A percentile compares a stretch with the other conserved stretches of the same genome.
Evolutionary conservation across 1,284 basidiomycete species (phyloP).

Genomic region (Heterobasidion irregulare): DNA sequence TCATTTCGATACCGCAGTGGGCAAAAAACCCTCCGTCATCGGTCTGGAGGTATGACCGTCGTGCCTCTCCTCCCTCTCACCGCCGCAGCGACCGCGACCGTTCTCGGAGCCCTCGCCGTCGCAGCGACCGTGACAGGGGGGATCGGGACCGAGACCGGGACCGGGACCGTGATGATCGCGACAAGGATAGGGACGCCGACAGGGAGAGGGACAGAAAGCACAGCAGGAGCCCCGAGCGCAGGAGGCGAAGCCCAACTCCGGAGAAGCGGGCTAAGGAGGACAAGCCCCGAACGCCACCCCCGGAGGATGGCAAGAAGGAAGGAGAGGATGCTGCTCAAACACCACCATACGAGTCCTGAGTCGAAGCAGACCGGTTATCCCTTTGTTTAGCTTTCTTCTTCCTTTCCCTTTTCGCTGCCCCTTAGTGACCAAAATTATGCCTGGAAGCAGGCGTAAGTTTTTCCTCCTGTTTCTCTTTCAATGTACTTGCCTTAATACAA

Average conservation of each 20-base stretch:
- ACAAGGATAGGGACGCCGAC: conserved; percentile 26
- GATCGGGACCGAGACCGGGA: conserved; percentile 17
- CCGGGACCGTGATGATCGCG: conserved; percentile 29
- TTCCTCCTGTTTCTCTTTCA: no score
- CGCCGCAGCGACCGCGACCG: conserved; percentile 23
- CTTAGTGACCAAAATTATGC: neutral
- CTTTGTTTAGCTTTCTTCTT: neutral
- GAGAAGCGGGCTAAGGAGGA: conserved; percentile 38
- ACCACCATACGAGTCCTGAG: conserved; percentile 41
- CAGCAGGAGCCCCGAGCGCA: conserved; percentile 35
- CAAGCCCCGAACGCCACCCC: conserved; percentile 33
- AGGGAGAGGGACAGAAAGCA: conserved; percentile 35
- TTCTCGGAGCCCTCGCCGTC: conserved; percentile 29
- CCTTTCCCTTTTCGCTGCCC: neutral
- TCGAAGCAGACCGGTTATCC: neutral
- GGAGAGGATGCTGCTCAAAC: conserved; percentile 39
- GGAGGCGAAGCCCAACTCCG: conserved; percentile 41
- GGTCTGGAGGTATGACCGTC: conserved; percentile 76
- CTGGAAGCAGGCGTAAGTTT: no score
- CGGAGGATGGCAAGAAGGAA: conserved; percentile 38
- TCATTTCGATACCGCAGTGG: conserved; percentile 47
- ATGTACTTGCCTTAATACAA: no score
- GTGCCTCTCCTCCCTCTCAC: conserved; percentile 41
- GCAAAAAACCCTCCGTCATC: conserved; percentile 85
- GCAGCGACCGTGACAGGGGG: conserved; percentile 23